Conservation (phyloP, 176 grass and related monocot genomes). For the Zoysia pacifica region DNA sequence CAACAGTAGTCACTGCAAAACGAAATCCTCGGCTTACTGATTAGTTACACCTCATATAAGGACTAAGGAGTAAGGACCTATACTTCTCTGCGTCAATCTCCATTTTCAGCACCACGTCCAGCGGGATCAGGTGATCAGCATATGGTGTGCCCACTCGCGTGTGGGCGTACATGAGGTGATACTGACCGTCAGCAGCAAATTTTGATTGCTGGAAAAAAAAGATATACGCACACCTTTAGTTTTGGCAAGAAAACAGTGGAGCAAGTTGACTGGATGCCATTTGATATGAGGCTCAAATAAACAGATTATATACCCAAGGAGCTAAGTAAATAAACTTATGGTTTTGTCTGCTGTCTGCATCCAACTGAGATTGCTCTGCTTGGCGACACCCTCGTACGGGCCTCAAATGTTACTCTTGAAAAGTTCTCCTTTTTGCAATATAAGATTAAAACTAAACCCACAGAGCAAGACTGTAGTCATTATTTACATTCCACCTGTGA, state of each 20-base stretch:
- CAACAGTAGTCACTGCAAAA: too few species aligned
- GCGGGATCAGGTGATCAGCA: too few species aligned
- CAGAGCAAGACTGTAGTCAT: background rate
- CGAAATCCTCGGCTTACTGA: too few species aligned
- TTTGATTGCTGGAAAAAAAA: too few species aligned
- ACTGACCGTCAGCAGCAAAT: too few species aligned
- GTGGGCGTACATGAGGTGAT: too few species aligned
- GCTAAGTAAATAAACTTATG: background rate
- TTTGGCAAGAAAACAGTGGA: background rate
- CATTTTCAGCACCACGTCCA: too few species aligned
- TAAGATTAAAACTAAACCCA: background rate
- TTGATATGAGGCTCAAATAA: background rate
- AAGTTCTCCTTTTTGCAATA: background rate
- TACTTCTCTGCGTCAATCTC: too few species aligned
- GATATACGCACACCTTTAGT: too few species aligned
- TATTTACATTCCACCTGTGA: conserved; percentile 22
- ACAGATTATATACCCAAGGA: background rate
- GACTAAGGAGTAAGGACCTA: too few species aligned
- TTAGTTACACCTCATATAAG: too few species aligned
- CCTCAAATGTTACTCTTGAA: background rate
- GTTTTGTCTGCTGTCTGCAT: conserved; percentile 16
- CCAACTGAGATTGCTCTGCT: conserved; percentile 2
- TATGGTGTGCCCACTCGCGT: too few species aligned
- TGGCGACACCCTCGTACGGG: background rate
- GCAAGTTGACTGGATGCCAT: background rate